These are phyloP conservation scores for Cardamine resedifolia DNA, from an alignment of 345 rosid species.

Conservation along the genomic window DNA sequence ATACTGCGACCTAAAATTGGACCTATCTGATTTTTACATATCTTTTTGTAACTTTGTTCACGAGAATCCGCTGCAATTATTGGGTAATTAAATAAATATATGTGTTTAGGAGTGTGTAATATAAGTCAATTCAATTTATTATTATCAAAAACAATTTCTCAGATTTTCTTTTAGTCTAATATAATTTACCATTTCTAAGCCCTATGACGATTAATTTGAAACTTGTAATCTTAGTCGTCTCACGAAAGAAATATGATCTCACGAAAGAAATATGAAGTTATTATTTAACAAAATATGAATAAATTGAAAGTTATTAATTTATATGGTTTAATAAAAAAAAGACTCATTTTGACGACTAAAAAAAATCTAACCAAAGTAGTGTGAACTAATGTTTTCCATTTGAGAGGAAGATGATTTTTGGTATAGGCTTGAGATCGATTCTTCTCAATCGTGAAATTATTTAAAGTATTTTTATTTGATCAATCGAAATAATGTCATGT, in stretches of 20 bases:
- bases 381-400: no score
- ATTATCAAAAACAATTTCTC: neutral
- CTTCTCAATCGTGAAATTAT: no score
- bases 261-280: no score
- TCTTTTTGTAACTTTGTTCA: constrained; percentile 37
- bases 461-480: no score
- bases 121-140: constrained; percentile 21
- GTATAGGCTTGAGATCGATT: no score
- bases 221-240: neutral
- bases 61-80: constrained; percentile 23
- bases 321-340: neutral
- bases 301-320: neutral
- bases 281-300: no score
- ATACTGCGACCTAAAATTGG: constrained; percentile 24
- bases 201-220: neutral
- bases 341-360: neutral
- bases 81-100: constrained; percentile 9
- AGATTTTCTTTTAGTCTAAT: neutral
- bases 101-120: constrained; percentile 6
- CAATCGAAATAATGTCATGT: no score
- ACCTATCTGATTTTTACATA: constrained; percentile 20
- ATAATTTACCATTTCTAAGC: neutral
- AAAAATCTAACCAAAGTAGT: no score
- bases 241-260: no score
- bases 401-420: no score